Conservation (phyloP, 768 basidiomycete genomes). For the Trametes elegans region DNA sequence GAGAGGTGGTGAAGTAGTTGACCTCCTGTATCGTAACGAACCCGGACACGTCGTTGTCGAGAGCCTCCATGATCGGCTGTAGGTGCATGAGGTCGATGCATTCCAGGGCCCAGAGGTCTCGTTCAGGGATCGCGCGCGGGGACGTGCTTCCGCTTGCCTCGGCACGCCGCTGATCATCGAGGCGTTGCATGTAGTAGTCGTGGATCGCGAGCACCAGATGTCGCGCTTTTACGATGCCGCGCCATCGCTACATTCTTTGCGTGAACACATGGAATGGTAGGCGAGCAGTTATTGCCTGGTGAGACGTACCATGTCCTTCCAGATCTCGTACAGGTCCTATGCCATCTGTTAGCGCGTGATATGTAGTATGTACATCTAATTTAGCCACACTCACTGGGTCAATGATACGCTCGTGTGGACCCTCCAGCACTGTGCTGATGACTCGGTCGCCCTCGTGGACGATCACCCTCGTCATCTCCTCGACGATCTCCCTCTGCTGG, state of each 20-base stretch:
- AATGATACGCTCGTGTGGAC: slow-evolving; percentile 44
- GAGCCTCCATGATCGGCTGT: slow-evolving; percentile 37
- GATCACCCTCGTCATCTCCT: slow-evolving; percentile 31
- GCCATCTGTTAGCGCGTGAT: neutral
- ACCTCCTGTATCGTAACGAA: slow-evolving; percentile 37
- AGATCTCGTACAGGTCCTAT: slow-evolving; percentile 48
- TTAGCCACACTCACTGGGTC: slow-evolving; percentile 33
- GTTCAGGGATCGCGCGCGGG: neutral
- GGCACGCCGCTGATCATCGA: slow-evolving; percentile 2
- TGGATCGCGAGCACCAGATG: slow-evolving; percentile 44
- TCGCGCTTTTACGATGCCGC: slow-evolving; percentile 49
- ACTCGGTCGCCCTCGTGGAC: slow-evolving; percentile 38
- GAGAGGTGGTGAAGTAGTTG: slow-evolving; percentile 30
- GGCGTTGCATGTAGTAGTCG: slow-evolving; percentile 34
- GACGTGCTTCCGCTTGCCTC: neutral
- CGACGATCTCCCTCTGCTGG: slow-evolving; percentile 39
- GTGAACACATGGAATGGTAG: no score
- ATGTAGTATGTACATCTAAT: neutral
- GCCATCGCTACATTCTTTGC: slow-evolving; percentile 41
- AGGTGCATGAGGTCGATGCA: slow-evolving; percentile 34
- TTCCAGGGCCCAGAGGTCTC: slow-evolving; percentile 36
- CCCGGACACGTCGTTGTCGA: slow-evolving; percentile 41
- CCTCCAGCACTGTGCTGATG: slow-evolving; percentile 38
- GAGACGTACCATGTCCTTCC: slow-evolving; percentile 57
- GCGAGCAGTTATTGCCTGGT: no score